phyloP scores from a whole-genome alignment of 345 rosid species.

The Gossypium mustelinum region DNA sequence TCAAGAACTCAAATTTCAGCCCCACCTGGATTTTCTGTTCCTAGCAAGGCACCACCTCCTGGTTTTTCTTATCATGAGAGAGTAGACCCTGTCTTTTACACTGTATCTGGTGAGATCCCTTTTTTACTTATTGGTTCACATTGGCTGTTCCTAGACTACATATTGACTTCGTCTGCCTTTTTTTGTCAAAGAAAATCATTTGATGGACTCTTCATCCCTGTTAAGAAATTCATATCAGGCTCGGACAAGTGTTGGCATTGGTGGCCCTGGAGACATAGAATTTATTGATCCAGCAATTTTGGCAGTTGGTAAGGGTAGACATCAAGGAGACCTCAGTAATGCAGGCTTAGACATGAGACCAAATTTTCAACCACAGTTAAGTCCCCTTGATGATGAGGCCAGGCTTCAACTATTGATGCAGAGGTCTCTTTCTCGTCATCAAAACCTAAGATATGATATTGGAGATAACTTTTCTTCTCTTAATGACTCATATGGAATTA shows the following conservation, averaged over 20 bases:
- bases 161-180: conserved; percentile 7
- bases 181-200: conserved; percentile 41
- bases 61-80: conserved; percentile 77
- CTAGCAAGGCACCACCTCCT: conserved; percentile 84
- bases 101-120: conserved; percentile 41
- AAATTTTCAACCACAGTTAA: conserved; percentile 41
- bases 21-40: conserved; percentile 83
- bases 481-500: conserved; percentile 47
- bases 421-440: conserved; percentile 57
- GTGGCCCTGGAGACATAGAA: conserved; percentile 56
- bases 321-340: conserved; percentile 45
- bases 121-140: neutral
- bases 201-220: conserved; percentile 44
- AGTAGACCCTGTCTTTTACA: conserved; percentile 41
- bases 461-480: conserved; percentile 56
- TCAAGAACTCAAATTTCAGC: conserved; percentile 71
- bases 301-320: conserved; percentile 86
- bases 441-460: conserved; percentile 44
- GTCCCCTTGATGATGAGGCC: conserved; percentile 56
- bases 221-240: conserved; percentile 46
- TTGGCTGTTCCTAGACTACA: neutral
- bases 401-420: conserved; percentile 60
- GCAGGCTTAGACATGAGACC: conserved; percentile 56
- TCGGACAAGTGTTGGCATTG: conserved; percentile 36
- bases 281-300: conserved; percentile 91